These are phyloP conservation scores for Vitis hybrid DNA, from an alignment of 177 flowering plant species.

Conservation along the genomic window DNA sequence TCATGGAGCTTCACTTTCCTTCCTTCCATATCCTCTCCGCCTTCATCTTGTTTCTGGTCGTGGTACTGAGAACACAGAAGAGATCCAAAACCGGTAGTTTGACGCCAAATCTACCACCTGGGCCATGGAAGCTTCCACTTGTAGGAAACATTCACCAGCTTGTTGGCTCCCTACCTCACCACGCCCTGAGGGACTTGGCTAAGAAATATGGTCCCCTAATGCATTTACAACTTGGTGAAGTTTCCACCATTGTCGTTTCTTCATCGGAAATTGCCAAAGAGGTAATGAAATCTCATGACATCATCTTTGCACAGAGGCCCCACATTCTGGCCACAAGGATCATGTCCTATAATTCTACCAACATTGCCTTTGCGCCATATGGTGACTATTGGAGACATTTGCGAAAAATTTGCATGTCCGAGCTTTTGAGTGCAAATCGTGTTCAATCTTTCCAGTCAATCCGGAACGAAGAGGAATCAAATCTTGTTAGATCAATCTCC, in stretches of 20 bases:
- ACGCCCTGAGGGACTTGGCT: constrained; percentile 13
- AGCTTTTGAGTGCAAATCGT: constrained; percentile 20
- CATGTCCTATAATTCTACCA: constrained; percentile 9
- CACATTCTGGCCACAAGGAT: background rate
- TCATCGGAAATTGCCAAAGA: constrained; percentile 19
- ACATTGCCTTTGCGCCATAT: constrained; percentile 26
- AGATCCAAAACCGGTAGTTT: no score
- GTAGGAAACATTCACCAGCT: constrained; percentile 25
- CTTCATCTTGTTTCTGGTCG: no score
- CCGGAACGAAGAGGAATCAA: constrained; percentile 19
- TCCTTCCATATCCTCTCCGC: no score
- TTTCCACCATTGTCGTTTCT: constrained; percentile 18
- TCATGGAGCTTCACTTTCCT: no score
- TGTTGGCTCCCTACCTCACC: constrained; percentile 16
- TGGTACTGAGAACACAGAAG: no score
- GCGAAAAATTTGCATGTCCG: constrained; percentile 16
- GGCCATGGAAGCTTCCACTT: constrained; percentile 20
- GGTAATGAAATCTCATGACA: constrained; percentile 22
- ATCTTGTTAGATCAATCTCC: constrained; percentile 11
- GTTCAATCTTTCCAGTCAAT: constrained; percentile 15
- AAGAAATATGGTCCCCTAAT: constrained; percentile 19
- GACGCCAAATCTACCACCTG: constrained; percentile 15
- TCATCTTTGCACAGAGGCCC: constrained; percentile 7
- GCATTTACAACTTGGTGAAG: constrained; percentile 19
- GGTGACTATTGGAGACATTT: constrained; percentile 40